phyloP scores from a whole-genome alignment of 768 basidiomycete genomes.

The Lactarius deliciosus region DNA sequence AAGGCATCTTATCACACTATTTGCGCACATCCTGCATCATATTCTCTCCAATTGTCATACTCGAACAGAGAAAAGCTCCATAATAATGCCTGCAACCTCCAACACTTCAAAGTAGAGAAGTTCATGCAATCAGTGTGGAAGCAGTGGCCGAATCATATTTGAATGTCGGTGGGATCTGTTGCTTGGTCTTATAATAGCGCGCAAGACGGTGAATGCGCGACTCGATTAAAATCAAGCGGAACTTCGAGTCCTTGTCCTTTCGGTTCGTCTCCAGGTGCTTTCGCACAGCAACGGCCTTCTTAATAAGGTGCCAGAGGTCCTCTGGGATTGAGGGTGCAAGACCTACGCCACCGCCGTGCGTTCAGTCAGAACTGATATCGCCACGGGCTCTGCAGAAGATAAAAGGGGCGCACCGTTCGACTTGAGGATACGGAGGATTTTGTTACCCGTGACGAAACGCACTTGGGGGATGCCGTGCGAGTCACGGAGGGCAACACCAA shows the following conservation, averaged over 20 bases:
- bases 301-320: slow-evolving; percentile 99
- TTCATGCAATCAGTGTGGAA: slow-evolving; percentile 82
- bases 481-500: slow-evolving; percentile 97
- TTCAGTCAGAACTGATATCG: slow-evolving; percentile 6
- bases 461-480: slow-evolving; percentile 98
- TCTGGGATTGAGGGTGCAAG: slow-evolving; percentile 97
- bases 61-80: slow-evolving; percentile 21
- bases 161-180: slow-evolving; percentile 97
- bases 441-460: slow-evolving; percentile 98
- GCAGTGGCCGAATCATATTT: slow-evolving; percentile 98
- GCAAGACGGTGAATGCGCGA: slow-evolving; percentile 97
- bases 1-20: not conserved
- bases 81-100: slow-evolving; percentile 8
- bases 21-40: slow-evolving; percentile 1
- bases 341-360: slow-evolving; percentile 55
- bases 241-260: slow-evolving; percentile 98
- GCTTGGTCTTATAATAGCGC: slow-evolving; percentile 98
- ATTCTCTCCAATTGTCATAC: slow-evolving; percentile 25
- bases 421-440: slow-evolving; percentile 98
- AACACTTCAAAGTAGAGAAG: not conserved
- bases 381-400: not conserved
- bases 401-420: slow-evolving; percentile 65
- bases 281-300: slow-evolving; percentile 99
- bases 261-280: slow-evolving; percentile 98
- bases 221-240: slow-evolving; percentile 98